Evolutionary conservation across 257 asterid genomes (phyloP), one percentile per base, ranked within the genome.

Genomic region (Prunella vulgaris): DNA sequence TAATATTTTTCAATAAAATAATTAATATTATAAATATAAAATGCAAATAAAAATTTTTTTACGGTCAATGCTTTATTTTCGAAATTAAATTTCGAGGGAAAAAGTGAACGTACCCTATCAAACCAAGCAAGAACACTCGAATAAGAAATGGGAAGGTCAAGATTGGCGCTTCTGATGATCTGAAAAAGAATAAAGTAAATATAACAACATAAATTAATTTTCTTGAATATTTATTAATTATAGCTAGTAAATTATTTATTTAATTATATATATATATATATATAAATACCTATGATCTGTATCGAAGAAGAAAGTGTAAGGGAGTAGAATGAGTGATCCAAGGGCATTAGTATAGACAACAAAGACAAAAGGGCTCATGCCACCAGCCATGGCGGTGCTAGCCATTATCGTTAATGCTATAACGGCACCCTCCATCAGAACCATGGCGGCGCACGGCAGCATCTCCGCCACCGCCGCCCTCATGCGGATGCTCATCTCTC

Each of bases 341-440:
- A 89, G 86, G 71, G 82, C 84, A 78, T 89, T 87, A 0, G 96
- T 85, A 48, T 85, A 87, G 52, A 85, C 96, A 60, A 87, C 96
- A 49, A 89, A 89, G 1, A 89, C 92, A 59, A 66, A 87, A 60
- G 96, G 88, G 76, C 95, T 89, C 84, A 83, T 83, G 33, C 96
- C 95, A 65, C 61, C 78, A 33, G 95, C 79, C 86, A 89, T 82
- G 82, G 87, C 83, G 20, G 92, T 87, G 79, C 82, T 82, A 15
- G 96, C 90, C 85, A 85, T 71, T 42, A 89, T 87, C 1, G 96
- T 89, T 32, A 89, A 67, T 37, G 60, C 82, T 17, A 87, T 84
- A 18, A 87, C 81, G 61, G 79, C 74, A 37, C 87, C 90, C 81
- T 87, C 96, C 80, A 87, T 82, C 73, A 70, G 1, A 74, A 82